Conservation (phyloP, 1,284 basidiomycete genomes). For the Marasmius tenuissimus region DNA sequence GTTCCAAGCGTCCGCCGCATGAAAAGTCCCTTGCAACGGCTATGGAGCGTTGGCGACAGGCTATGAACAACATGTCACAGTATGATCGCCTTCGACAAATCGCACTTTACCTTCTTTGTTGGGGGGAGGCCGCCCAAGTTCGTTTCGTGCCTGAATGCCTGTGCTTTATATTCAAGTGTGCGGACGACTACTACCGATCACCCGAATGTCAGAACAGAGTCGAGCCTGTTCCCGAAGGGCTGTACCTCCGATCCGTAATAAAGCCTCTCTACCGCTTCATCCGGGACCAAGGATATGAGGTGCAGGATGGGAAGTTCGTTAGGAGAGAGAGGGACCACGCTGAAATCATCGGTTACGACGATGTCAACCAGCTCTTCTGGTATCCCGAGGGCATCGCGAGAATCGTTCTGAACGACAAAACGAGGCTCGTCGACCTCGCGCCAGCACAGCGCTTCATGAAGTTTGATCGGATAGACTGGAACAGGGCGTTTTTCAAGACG, state of each 20-base stretch:
- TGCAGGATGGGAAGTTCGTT: conserved; percentile 94
- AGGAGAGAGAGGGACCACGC: conserved; percentile 93
- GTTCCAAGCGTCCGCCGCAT: conserved; percentile 50
- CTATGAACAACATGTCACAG: conserved; percentile 98
- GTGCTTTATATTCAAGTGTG: conserved; percentile 99
- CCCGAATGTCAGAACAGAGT: conserved; percentile 96
- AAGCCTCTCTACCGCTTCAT: conserved; percentile 98
- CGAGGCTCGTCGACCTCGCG: conserved; percentile 85
- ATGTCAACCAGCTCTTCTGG: conserved; percentile 99
- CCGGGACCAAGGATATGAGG: conserved; percentile 97
- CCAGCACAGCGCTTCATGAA: conserved; percentile 93
- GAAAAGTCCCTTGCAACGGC: conserved; percentile 90
- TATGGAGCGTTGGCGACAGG: conserved; percentile 91
- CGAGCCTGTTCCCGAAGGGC: conserved; percentile 93
- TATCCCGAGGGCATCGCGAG: conserved; percentile 98
- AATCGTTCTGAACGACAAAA: conserved; percentile 89
- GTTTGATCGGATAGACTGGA: conserved; percentile 94
- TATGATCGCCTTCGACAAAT: conserved; percentile 98
- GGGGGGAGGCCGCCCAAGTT: conserved; percentile 98
- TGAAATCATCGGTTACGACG: conserved; percentile 97
- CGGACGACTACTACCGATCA: conserved; percentile 98
- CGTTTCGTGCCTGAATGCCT: conserved; percentile 98
- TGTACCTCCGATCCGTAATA: conserved; percentile 89
- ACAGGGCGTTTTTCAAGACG: conserved; percentile 94
- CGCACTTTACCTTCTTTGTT: conserved; percentile 93